Evolutionary conservation across 2,329 filamentous ascomycete genomes (phyloP).

Genomic region (Cladosporium sp.): DNA sequence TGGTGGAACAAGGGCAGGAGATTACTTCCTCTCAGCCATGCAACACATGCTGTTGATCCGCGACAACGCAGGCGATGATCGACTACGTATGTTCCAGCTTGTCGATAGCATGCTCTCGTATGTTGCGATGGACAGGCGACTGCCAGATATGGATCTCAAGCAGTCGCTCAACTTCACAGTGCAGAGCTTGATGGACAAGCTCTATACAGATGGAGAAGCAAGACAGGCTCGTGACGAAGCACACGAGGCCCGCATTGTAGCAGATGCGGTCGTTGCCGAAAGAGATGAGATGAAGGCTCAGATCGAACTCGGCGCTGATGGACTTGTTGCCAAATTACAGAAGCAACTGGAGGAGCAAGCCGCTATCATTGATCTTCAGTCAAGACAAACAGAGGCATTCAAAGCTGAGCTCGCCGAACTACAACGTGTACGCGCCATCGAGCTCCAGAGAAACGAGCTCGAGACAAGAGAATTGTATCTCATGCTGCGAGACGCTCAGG

Average conservation of each 20-base stretch:
- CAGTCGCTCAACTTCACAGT: slow-evolving; percentile 98
- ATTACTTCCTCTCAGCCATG: slow-evolving; percentile 94
- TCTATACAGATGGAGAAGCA: slow-evolving; percentile 95
- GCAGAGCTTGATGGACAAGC: slow-evolving; percentile 88
- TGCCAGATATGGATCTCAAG: slow-evolving; percentile 97
- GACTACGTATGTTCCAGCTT: slow-evolving; percentile 92
- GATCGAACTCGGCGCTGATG: slow-evolving; percentile 88
- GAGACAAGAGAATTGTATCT: slow-evolving; percentile 96
- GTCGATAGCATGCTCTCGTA: slow-evolving; percentile 99
- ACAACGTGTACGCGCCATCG: slow-evolving; percentile 82
- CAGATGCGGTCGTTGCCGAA: slow-evolving; percentile 93
- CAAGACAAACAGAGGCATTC: slow-evolving; percentile 79
- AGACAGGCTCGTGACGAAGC: slow-evolving; percentile 90
- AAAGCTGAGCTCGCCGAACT: slow-evolving; percentile 88
- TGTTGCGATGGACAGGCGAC: slow-evolving; percentile 92
- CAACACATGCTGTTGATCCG: slow-evolving; percentile 93
- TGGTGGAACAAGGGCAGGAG: slow-evolving; percentile 79
- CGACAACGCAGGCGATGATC: slow-evolving; percentile 88
- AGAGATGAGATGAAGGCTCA: slow-evolving; percentile 90
- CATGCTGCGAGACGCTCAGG: slow-evolving; percentile 96
- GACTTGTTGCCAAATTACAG: slow-evolving; percentile 87
- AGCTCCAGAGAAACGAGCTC: slow-evolving; percentile 90
- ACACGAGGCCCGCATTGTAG: slow-evolving; percentile 85
- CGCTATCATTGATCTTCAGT: slow-evolving; percentile 85
- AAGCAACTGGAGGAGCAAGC: slow-evolving; percentile 92